Base-by-base conservation (phyloP, 78 protist species). In the Dictyostelium citrinum region DNA sequence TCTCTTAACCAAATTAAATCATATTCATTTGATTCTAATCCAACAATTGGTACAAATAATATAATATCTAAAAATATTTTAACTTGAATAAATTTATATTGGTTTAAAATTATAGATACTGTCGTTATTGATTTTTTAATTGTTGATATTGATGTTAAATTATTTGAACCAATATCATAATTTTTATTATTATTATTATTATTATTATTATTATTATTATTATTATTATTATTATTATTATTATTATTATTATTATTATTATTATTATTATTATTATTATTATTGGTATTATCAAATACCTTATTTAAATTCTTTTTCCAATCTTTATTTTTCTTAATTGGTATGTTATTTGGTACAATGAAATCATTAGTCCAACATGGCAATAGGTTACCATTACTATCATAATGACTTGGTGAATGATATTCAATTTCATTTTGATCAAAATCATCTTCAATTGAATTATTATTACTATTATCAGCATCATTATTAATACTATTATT, bases 361-460 rank as follows among this genome's bases (percentile, higher is more conserved):
- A 74, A 74, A 9, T 74, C 16, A 20, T 39, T n/a, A 20, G 60
- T 39, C 41, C 22, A 39, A 22, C 81, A 74, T 2, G 81, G 81
- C 22, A 29, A 16, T n/a, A 74, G 10, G 2, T 37, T 11, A n/a
- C 81, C 81, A 74, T 39, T 39, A 7, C 27, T 51, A 74, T 74
- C 81, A n/a, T 74, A 74, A 31, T 74, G 81, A 37, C 45, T 27
- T n/a, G 81, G 81, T 39, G 46, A 24, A 74, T 74, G 81, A 10
- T 74, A 8, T 39, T 39, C 60, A 16, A 16, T 24, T 39, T 39
- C 60, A 31, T 55, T 55, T 55, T 16, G 64, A 27, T 39, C 55
- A 20, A 20, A 74, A 74, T 74, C 60, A 37, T 33, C 46, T 71
- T 71, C 45, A 33, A 71, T 71, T 31, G 78, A 31, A 12, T 70